Base-by-base conservation (phyloP, 192 early-diverging fungal genomes). In the Coemansia sp. region DNA sequence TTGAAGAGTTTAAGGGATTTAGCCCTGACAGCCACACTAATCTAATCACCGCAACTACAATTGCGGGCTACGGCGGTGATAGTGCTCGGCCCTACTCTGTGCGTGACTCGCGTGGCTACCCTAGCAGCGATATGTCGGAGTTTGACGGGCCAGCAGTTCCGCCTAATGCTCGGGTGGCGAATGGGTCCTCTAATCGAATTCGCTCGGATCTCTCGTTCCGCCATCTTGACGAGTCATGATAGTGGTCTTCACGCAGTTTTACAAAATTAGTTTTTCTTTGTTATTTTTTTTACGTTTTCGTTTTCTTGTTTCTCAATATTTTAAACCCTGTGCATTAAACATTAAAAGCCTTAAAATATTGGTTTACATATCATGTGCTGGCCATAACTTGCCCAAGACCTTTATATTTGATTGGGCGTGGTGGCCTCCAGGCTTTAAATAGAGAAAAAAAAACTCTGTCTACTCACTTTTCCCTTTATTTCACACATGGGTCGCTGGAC, bases 401-500 rank as follows among this genome's bases (percentile, higher is more conserved):
- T 9, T 48, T 8, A 9, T 5, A n/a, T 23, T 60, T 60, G 16
- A 37, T 57, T 57, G 28, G 28, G 16, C 55, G 5, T 13, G 5
- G 35, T 0, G 0, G 9, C 18, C n/a, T 23, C 5, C 20, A 1
- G 6, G 20, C 1, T 9, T 9, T 21, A 6, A 31, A 31, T 4
- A 4, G 2, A 4, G 2, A 31, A 31, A 48, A 7, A n/a, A 1
- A 0, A n/a, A 48, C n/a, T 28, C 28, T 31, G 7, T 31, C 13
- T 13, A 53, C 21, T 34, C 4, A 36, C 9, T 36, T 36, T 58
- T 3, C 33, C 8, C 56, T 37, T 20, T 36, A 36, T 58, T 3
- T 37, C 9, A 16, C 33, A 58, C 13, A 77, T 79, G 76, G 76
- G 76, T 10, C 71, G 76, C 13, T 60, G 66, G 53, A 64, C 88